Conservation (phyloP, 176 grass and related monocot species). For the Carex littledalei region DNA sequence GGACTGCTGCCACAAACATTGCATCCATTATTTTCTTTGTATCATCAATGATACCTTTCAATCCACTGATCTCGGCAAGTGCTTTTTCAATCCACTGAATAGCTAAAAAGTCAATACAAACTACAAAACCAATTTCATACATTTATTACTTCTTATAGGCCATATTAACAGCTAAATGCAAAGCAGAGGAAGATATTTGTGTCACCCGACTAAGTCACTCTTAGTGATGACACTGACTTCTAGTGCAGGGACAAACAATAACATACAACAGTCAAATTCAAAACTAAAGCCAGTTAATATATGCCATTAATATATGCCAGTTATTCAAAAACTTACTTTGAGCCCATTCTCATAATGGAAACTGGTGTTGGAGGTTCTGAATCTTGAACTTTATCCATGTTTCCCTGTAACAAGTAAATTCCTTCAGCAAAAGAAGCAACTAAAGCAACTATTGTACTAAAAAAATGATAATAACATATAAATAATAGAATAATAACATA, state of each 20-base stretch:
- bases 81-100: too few relatives aligned
- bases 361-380: conserved; percentile 73
- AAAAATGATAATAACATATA: background rate
- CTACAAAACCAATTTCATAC: background rate
- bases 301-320: background rate
- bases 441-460: background rate
- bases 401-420: conserved; percentile 55
- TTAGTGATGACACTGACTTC: conserved; percentile 7
- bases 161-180: background rate
- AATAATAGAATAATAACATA: background rate
- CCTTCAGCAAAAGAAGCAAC: conserved; percentile 22
- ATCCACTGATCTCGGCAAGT: too few relatives aligned
- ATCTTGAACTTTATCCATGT: conserved; percentile 71
- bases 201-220: background rate
- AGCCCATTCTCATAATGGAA: conserved; percentile 70
- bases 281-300: too few relatives aligned
- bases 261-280: background rate
- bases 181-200: background rate
- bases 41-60: too few relatives aligned
- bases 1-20: too few relatives aligned
- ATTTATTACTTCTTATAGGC: background rate
- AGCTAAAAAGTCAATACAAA: background rate
- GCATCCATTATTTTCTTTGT: too few relatives aligned
- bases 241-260: background rate
- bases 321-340: conserved; percentile 51